Evolutionary conservation across 2,329 filamentous ascomycete species (phyloP).

Genomic region (Aspergillus novoparasiticus): DNA sequence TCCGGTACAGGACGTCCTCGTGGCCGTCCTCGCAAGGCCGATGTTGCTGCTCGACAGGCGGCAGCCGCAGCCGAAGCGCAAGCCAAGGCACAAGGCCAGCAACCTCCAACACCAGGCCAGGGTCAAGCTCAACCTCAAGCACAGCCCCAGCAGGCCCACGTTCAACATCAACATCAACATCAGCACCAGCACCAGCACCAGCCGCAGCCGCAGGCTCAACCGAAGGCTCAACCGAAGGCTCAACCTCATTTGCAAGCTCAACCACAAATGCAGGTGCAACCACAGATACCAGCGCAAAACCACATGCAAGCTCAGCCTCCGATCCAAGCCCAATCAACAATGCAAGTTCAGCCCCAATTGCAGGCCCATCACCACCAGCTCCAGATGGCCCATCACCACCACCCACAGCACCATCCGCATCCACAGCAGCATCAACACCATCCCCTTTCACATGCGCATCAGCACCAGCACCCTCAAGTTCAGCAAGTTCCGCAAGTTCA

Average conservation of each 20-base stretch:
- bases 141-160: not conserved
- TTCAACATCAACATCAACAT: not conserved
- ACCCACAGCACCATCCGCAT: not conserved
- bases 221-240: conserved; percentile 10
- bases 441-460: conserved; percentile 8
- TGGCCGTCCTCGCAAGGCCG: conserved; percentile 37
- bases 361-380: not conserved
- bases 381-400: not conserved
- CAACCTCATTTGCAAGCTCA: conserved; percentile 10
- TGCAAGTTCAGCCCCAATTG: conserved; percentile 17
- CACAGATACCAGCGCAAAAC: not conserved
- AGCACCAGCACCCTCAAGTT: conserved; percentile 15
- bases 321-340: conserved; percentile 10
- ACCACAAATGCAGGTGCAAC: conserved; percentile 5
- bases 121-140: conserved; percentile 11
- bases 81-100: conserved; percentile 7
- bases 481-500: conserved; percentile 9
- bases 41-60: conserved; percentile 32
- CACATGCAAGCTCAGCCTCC: not conserved
- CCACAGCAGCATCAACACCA: conserved; percentile 7
- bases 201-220: not conserved
- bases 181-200: not conserved
- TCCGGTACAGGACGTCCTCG: conserved; percentile 35
- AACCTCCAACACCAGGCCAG: not conserved
- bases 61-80: conserved; percentile 12